These are phyloP conservation scores for Lepidium aucheri DNA, from an alignment of 345 rosid genomes.

Conservation along the genomic window DNA sequence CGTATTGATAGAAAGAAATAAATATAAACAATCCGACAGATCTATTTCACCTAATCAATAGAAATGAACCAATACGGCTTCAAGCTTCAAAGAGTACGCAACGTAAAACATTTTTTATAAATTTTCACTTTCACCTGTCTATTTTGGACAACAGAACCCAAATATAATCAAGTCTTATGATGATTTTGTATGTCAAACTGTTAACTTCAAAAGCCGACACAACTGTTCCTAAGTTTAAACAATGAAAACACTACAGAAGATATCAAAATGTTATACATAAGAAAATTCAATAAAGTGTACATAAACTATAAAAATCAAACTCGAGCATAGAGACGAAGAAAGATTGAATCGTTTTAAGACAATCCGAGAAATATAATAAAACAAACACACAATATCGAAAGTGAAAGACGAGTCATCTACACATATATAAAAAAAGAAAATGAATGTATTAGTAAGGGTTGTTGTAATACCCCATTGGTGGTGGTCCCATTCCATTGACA, in stretches of 20 bases:
- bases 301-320: conserved; percentile 25
- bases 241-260: neutral
- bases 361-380: neutral
- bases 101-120: neutral
- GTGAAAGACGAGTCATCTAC: conserved; percentile 26
- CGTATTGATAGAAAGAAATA: neutral
- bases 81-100: neutral
- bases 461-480: conserved; percentile 40
- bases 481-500: conserved; percentile 22
- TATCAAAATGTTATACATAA: conserved; percentile 12
- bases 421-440: conserved; percentile 9
- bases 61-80: neutral
- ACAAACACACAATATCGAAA: conserved; percentile 3
- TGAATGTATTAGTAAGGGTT: conserved; percentile 27
- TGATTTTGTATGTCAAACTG: neutral
- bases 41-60: neutral
- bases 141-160: neutral
- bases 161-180: neutral
- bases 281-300: conserved; percentile 7
- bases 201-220: conserved; percentile 3
- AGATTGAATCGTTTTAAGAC: conserved; percentile 16
- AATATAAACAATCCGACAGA: neutral
- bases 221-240: neutral
- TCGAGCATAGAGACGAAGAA: neutral
- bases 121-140: neutral